phyloP scores from a whole-genome alignment of 2,329 filamentous ascomycete genomes.

The Macrophomina phaseolina region DNA sequence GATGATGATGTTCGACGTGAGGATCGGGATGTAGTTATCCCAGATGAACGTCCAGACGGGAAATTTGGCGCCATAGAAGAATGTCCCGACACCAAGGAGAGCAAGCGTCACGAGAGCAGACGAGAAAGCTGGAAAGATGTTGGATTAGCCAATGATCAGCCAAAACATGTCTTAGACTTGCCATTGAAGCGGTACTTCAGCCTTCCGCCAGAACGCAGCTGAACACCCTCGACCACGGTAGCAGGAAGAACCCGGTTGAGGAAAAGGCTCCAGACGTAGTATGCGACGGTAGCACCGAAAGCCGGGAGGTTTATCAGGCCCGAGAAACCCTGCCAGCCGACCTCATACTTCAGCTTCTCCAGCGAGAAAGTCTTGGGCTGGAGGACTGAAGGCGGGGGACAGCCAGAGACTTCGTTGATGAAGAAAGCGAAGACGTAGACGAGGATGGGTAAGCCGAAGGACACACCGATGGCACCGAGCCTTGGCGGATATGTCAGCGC shows the following conservation, averaged over 20 bases:
- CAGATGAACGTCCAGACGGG: constrained; percentile 90
- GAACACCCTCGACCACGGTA: constrained; percentile 70
- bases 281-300: constrained; percentile 73
- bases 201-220: constrained; percentile 72
- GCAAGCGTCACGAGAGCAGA: constrained; percentile 76
- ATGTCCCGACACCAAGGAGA: constrained; percentile 75
- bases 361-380: constrained; percentile 73
- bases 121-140: constrained; percentile 64
- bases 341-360: constrained; percentile 75
- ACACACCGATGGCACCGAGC: constrained; percentile 76
- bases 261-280: constrained; percentile 77
- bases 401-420: constrained; percentile 93
- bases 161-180: constrained; percentile 34
- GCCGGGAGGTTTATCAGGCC: constrained; percentile 74
- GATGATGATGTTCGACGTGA: constrained; percentile 82
- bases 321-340: constrained; percentile 80
- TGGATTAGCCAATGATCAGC: constrained; percentile 17
- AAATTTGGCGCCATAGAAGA: constrained; percentile 79
- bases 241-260: constrained; percentile 81
- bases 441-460: constrained; percentile 78
- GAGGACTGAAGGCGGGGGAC: constrained; percentile 82
- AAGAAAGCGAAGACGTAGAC: constrained; percentile 81
- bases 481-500: constrained; percentile 50
- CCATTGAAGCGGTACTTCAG: constrained; percentile 79
- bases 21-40: constrained; percentile 85